Base-by-base conservation (phyloP, 306 rosid genomes). In the Cyamopsis tetragonoloba region DNA sequence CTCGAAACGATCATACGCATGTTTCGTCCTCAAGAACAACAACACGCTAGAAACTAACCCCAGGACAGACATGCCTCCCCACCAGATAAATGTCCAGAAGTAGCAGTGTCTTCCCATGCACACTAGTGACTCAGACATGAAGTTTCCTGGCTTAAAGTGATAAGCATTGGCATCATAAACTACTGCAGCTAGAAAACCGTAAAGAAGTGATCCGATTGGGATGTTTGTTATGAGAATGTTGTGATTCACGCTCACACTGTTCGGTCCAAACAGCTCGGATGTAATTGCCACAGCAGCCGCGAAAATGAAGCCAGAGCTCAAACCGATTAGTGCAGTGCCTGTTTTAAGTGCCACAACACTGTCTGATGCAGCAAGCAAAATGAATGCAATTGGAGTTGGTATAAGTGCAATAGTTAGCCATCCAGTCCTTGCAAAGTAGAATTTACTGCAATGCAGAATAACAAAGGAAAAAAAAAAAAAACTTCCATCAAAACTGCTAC, bases 231-330 rank as follows among this genome's bases (percentile, higher is more conserved):
- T 88, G 59, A 90, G 82, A 28, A 90, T 86, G 84, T 90, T 95
- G 89, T 90, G 97, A 70, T 90, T 95, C 4, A 95, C 96, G 7
- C 99, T 85, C 44, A 88, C 62, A 55, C 76, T 83, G 79, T 86
- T 82, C 0, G 99, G 95, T 32, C 99, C 99, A 68, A 95, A 95
- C 2, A 95, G 85, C 79, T 95, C 99, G 0, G 99, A 84, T 1
- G 99, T 95, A 11, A 95, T 62, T 2, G 99, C 92, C 39, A 95
- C 97, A 0, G 99, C 97, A 1, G 97, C 99, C 0, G 99, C 95
- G 46, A 95, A 95, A 68, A 95, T 90, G 83, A 90, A 95, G 3
- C 99, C 99, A 0, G 97, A 90, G 64, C 99, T 95, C 71, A 90
- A 42, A 49, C 97, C 99, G 4, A 95, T 73, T 6, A 95, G 82